Conservation (phyloP, 768 basidiomycete species). For the Naganishia kalamii region DNA sequence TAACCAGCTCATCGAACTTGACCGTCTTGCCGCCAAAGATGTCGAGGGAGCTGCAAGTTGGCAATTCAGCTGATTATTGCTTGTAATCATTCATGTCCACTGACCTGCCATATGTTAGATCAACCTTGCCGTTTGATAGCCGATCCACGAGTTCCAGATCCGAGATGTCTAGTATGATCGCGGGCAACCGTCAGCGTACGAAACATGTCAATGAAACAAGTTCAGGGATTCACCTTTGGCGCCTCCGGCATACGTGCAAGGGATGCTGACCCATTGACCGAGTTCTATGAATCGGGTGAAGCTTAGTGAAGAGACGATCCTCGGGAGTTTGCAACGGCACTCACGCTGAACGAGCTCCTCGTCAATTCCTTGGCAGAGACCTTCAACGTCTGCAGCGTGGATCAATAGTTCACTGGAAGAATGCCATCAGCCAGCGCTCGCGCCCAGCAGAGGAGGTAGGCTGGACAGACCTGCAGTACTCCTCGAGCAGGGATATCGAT, state of each 20-base stretch:
- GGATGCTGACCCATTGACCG: slow-evolving; percentile 83
- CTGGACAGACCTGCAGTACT: slow-evolving; percentile 32
- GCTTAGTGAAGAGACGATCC: background rate
- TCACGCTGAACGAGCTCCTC: slow-evolving; percentile 72
- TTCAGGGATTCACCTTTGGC: slow-evolving; percentile 62
- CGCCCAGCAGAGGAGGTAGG: background rate
- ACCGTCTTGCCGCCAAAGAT: slow-evolving; percentile 52
- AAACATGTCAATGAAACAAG: background rate
- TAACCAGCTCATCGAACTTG: slow-evolving; percentile 49
- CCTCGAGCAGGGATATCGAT: slow-evolving; percentile 12
- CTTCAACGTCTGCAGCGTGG: slow-evolving; percentile 98
- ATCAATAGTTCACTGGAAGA: slow-evolving; percentile 74
- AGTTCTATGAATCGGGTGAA: slow-evolving; percentile 54
- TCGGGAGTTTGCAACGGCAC: slow-evolving; percentile 33
- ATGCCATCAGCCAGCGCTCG: background rate
- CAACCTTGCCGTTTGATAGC: slow-evolving; percentile 75
- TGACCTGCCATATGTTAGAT: slow-evolving; percentile 78
- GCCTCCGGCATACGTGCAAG: slow-evolving; percentile 94
- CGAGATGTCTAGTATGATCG: slow-evolving; percentile 57
- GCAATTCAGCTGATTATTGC: background rate
- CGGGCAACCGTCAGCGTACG: background rate
- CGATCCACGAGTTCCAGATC: slow-evolving; percentile 75
- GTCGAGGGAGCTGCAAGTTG: slow-evolving; percentile 47
- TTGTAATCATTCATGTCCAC: background rate
- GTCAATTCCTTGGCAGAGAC: slow-evolving; percentile 92